Evolutionary conservation across 768 basidiomycete species (phyloP), one percentile per base, ranked within the genome.

Genomic region (Calocybe indica): DNA sequence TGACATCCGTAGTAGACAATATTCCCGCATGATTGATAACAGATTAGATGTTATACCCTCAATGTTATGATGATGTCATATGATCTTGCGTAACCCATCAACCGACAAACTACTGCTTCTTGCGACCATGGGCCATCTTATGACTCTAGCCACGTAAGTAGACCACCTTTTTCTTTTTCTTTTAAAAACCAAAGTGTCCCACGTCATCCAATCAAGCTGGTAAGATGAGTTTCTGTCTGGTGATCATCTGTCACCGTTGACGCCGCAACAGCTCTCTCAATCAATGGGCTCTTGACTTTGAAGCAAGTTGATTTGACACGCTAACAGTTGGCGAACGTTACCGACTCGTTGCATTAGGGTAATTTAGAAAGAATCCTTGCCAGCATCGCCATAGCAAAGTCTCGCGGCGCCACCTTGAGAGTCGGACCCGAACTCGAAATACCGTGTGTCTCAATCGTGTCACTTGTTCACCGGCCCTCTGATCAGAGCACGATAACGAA

Each of bases 401-500:
- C 79, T 46, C 75, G 83, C 47, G 94, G 94, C 3, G 94, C 94
- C 8, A 88, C 85, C 2, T 69, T 99, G 31, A 75, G 96, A 62
- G 95, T 99, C 15, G 96, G 96, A 8, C 96, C 96, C 7, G 96
- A 98, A 61, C 74, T 98, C 5, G 96, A 99, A 68, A 92, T 99
- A 52, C 86, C 95, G 87, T 93, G 42, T 42, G 69, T 60, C 49
- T 37, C n/a, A 34, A 7, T 49, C 28, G 9, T 29, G 9, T 49
- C 32, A 2, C 41, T 12, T 28, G 7, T 9, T 15, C 37, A 45
- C 13, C 8, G 11, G 7, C 33, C 13, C 43, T 36, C 13, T 42
- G 40, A 9, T 38, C 36, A 48, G 8, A 32, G 36, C 35, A 12
- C 12, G 44, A 5, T 33, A n/a, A 13, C 12, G 13, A 57, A 94